These are phyloP conservation scores for Flaveria floridana DNA, from an alignment of 140 eudicot species.

Conservation along the genomic window DNA sequence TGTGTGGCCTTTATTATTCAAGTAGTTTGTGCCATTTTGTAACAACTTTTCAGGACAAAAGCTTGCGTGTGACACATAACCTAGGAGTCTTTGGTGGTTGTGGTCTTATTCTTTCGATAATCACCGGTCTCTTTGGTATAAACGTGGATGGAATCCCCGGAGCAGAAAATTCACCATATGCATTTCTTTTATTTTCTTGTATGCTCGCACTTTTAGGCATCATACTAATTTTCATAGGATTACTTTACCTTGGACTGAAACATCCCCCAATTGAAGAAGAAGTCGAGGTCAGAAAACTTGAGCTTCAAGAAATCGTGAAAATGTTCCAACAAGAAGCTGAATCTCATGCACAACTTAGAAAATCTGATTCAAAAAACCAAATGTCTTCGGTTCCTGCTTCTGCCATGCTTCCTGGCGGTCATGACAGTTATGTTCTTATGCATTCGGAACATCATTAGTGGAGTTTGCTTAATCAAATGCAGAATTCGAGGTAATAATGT, in stretches of 20 bases:
- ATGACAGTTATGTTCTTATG: conserved; percentile 44
- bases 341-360: conserved; percentile 68
- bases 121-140: conserved; percentile 67
- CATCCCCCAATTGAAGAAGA: conserved; percentile 51
- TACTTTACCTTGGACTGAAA: conserved; percentile 62
- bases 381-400: conserved; percentile 26
- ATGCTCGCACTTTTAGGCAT: conserved; percentile 45
- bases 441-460: conserved; percentile 28
- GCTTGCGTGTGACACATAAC: conserved; percentile 56
- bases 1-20: neutral
- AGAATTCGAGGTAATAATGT: conserved; percentile 8
- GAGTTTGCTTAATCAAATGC: neutral
- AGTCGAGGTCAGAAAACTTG: conserved; percentile 60
- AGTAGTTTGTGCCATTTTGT: conserved; percentile 4
- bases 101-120: conserved; percentile 67
- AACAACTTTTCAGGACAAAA: conserved; percentile 42
- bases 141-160: conserved; percentile 78
- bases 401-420: conserved; percentile 20
- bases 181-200: conserved; percentile 57
- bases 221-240: conserved; percentile 51
- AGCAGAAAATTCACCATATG: conserved; percentile 48
- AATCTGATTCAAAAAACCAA: conserved; percentile 33
- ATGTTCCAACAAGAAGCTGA: conserved; percentile 72
- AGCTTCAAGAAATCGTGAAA: conserved; percentile 61
- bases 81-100: conserved; percentile 84